A percentile compares a stretch with the other conserved stretches of the same genome.
phyloP scores from a whole-genome alignment of 208 protist species.

The Endotrypanum monterogeii region DNA sequence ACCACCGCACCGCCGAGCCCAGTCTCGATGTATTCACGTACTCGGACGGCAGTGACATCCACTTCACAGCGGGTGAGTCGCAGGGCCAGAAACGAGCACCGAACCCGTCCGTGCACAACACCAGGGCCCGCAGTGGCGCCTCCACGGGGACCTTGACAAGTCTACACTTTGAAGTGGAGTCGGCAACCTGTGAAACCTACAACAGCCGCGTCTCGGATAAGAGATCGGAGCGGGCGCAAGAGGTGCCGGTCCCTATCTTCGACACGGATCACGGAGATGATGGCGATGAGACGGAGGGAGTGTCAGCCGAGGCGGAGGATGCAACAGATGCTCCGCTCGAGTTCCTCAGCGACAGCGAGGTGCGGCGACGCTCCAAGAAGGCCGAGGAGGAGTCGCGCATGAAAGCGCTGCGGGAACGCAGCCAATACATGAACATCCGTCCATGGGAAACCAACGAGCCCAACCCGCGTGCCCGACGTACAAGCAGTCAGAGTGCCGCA shows the following conservation, averaged over 20 bases:
- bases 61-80: conserved; percentile 17
- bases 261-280: neutral
- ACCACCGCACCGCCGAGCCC: neutral
- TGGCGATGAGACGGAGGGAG: neutral
- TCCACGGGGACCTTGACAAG: conserved; percentile 11
- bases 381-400: conserved; percentile 20
- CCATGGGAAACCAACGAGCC: conserved; percentile 23
- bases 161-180: conserved; percentile 22
- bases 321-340: neutral
- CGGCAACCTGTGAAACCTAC: conserved; percentile 8
- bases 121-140: neutral
- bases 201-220: conserved; percentile 20
- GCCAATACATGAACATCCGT: conserved; percentile 22
- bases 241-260: neutral
- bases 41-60: conserved; percentile 23
- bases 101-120: neutral
- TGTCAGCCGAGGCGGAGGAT: neutral
- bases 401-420: conserved; percentile 20
- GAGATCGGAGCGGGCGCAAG: conserved; percentile 7
- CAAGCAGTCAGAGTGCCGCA: conserved; percentile 29
- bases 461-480: conserved; percentile 21
- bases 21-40: conserved; percentile 4
- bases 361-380: conserved; percentile 6
- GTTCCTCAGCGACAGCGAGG: conserved; percentile 8
- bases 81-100: neutral